A percentile compares a stretch with the other conserved stretches of the same genome.
These are phyloP conservation scores for Aspergillus caelatus DNA, from an alignment of 2,329 filamentous ascomycete species.

Conservation along the genomic window DNA sequence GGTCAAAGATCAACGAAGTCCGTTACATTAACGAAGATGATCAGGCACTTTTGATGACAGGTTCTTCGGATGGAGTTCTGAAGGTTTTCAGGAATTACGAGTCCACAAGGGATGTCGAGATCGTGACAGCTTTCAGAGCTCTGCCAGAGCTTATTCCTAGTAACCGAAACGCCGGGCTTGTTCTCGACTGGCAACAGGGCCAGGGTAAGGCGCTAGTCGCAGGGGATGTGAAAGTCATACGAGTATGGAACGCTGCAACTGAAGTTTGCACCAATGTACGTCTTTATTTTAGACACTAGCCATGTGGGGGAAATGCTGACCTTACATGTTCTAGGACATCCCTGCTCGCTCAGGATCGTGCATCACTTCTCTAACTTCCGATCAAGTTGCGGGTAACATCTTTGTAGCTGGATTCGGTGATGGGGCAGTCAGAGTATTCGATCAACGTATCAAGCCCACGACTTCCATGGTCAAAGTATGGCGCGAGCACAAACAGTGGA, in stretches of 20 bases:
- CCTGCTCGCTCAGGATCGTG: conserved; percentile 92
- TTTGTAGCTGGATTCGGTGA: conserved; percentile 97
- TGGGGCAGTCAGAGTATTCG: conserved; percentile 90
- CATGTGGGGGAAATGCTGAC: conserved; percentile 1
- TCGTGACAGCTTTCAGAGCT: conserved; percentile 89
- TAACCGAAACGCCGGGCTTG: conserved; percentile 91
- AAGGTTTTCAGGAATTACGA: conserved; percentile 94
- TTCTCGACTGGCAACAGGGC: conserved; percentile 99
- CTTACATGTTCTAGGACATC: conserved; percentile 64
- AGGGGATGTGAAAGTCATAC: conserved; percentile 91
- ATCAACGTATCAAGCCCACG: conserved; percentile 79
- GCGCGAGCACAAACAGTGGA: conserved; percentile 95
- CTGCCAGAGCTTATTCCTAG: conserved; percentile 91
- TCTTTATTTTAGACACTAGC: conserved; percentile 9
- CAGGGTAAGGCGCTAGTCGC: conserved; percentile 92
- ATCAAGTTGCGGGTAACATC: conserved; percentile 95
- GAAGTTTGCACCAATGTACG: conserved; percentile 80
- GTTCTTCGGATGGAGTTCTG: conserved; percentile 91
- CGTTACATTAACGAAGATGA: conserved; percentile 99
- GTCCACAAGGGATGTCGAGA: conserved; percentile 71
- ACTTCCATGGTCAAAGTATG: conserved; percentile 95
- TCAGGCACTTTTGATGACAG: conserved; percentile 89
- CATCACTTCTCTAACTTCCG: conserved; percentile 92
- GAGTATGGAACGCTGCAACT: conserved; percentile 92
- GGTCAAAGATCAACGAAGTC: conserved; percentile 90